Percentiles rank a stretch among this genome's conserved stretches.
Conservation (phyloP, 176 grass and related monocot species). For the Oryza coarctata region DNA sequence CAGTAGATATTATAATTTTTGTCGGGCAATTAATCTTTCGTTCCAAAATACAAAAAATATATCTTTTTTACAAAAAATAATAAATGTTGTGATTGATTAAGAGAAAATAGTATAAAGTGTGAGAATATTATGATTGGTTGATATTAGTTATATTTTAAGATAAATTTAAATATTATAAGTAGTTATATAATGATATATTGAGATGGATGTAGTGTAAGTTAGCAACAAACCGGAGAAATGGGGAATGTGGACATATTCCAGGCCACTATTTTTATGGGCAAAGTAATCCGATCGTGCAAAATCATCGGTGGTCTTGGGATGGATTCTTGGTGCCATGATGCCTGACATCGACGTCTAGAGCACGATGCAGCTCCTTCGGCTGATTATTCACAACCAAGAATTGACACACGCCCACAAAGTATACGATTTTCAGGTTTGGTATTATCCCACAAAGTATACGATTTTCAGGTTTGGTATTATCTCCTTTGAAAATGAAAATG, state of each 20-base stretch:
- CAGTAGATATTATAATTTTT: neutral
- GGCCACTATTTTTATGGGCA: constrained; percentile 3
- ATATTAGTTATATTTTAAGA: too few relatives aligned
- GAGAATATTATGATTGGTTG: too few relatives aligned
- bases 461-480: neutral
- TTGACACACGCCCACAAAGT: constrained; percentile 17
- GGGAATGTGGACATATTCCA: constrained; percentile 29
- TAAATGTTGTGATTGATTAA: too few relatives aligned
- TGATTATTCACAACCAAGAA: neutral
- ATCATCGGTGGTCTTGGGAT: neutral
- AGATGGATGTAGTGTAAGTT: too few relatives aligned
- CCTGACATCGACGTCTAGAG: neutral
- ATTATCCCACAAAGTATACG: neutral
- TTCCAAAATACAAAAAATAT: too few relatives aligned
- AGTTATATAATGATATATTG: too few relatives aligned
- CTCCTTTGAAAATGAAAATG: neutral
- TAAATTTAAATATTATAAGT: too few relatives aligned
- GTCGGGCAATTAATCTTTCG: too few relatives aligned
- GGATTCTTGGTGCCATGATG: neutral
- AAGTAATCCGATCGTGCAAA: constrained; percentile 9
- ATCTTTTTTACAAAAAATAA: too few relatives aligned
- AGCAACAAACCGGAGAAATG: neutral
- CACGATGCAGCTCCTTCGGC: neutral
- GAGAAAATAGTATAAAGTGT: too few relatives aligned
- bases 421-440: neutral